phyloP scores from a whole-genome alignment of 164 flowering plant species.

The Umbilicus rupestris region DNA sequence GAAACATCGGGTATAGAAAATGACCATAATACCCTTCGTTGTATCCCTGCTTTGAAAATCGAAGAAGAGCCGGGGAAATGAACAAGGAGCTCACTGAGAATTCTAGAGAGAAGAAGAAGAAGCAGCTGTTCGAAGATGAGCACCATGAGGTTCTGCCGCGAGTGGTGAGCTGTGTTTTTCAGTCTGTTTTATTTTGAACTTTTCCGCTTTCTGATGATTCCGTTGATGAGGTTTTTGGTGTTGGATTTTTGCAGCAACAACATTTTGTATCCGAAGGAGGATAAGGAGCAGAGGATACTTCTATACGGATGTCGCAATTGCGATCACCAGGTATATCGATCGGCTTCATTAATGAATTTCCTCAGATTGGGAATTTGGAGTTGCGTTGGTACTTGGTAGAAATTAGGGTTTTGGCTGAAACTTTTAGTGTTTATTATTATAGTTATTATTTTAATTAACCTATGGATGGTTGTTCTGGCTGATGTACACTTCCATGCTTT shows the following conservation, averaged over 20 bases:
- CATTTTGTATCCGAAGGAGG: slow-evolving; percentile 9
- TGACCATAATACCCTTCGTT: neutral
- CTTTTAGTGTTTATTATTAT: neutral
- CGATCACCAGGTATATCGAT: slow-evolving; percentile 7
- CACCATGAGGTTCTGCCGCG: slow-evolving; percentile 4
- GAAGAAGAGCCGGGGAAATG: too few relatives aligned
- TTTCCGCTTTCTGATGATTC: neutral
- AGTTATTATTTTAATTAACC: neutral
- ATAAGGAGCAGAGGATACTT: slow-evolving; percentile 4
- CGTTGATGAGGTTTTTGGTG: neutral
- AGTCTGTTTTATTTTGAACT: neutral
- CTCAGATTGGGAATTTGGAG: neutral
- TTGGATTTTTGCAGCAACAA: slow-evolving; percentile 8
- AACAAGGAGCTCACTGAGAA: too few relatives aligned
- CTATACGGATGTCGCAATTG: slow-evolving; percentile 2
- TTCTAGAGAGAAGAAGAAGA: neutral
- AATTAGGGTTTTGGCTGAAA: neutral
- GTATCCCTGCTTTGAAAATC: neutral
- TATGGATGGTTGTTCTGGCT: neutral
- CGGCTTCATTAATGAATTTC: neutral
- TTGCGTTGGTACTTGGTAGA: neutral
- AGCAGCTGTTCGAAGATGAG: neutral
- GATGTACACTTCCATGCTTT: neutral
- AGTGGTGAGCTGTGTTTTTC: neutral
- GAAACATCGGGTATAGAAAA: neutral